Evolutionary conservation across 148 eudicot species (phyloP), one percentile per base, ranked within the genome.

Genomic region (Arctostaphylos glauca): DNA sequence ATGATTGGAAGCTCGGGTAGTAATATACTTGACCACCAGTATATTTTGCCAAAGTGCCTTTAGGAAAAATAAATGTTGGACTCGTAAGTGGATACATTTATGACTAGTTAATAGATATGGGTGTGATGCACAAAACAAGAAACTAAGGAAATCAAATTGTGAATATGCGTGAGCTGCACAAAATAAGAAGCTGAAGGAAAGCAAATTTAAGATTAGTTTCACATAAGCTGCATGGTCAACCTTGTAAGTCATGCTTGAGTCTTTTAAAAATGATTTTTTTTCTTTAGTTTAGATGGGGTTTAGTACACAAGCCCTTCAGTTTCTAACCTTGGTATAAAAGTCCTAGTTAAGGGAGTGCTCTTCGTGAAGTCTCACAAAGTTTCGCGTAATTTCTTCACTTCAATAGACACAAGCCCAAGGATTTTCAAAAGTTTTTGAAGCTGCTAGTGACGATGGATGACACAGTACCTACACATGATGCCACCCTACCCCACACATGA

Each of bases 21-120:
- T 91, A 89, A 82, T 89, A 90, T 47, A 94, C 92, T 87, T 96
- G 98, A 76, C 99, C 99, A 80, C 99, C 98, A 53, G 99, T 94
- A 88, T 96, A 94, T 88, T 96, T 96, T 79, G 97, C 90, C 81
- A 94, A 88, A 78, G 99, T 96, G 75, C 98, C 99, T 96, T 78
- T 76, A 87, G 80, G 54, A 54, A 62, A 62, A 77, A 70, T 2
- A 56, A 21, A 77, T 38, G 60, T 76, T 23, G 79, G 44, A 50
- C 41, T 21, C 49, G 78, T 74, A n/a, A 74, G 58, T 43, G n/a
- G 56, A 76, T 31, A 31, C 53, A 0, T 9, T 9, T 50, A 48
- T 73, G 76, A 73, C 52, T 18, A 7, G 53, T 48, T 49, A 62
- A 25, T 21, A 0, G 38, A 74, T 46, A 50, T 75, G 58, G 59